These are phyloP conservation scores for Pseudoneurospora amorphoporcata DNA, from an alignment of 495 filamentous ascomycete species.

Conservation along the genomic window DNA sequence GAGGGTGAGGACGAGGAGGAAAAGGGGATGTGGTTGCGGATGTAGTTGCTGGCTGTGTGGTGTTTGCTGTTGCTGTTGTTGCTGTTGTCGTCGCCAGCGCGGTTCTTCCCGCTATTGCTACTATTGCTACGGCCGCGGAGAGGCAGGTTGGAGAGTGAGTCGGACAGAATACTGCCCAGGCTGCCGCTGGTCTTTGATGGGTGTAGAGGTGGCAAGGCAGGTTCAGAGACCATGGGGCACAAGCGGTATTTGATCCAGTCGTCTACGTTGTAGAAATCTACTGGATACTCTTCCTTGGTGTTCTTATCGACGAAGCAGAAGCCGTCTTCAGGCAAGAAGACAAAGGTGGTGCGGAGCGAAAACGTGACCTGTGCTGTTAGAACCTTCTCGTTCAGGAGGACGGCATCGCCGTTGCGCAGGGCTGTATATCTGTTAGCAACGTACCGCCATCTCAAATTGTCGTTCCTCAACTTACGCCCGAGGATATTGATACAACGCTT, in stretches of 20 bases:
- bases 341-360: constrained; percentile 75
- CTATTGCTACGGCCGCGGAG: constrained; percentile 19
- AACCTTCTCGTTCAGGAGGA: constrained; percentile 79
- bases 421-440: constrained; percentile 15
- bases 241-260: constrained; percentile 72
- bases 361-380: constrained; percentile 94
- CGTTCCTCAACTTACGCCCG: constrained; percentile 14
- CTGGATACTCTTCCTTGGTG: constrained; percentile 68
- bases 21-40: neutral
- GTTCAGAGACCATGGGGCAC: constrained; percentile 62
- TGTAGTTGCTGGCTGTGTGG: neutral
- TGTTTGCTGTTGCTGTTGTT: neutral
- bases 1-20: neutral
- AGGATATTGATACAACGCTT: constrained; percentile 84
- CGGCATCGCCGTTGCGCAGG: constrained; percentile 90
- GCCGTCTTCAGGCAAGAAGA: constrained; percentile 79
- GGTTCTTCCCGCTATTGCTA: constrained; percentile 17
- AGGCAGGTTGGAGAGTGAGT: constrained; percentile 16
- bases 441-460: too few species aligned
- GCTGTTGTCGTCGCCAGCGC: neutral
- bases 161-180: constrained; percentile 29
- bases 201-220: constrained; percentile 41
- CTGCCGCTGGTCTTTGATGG: constrained; percentile 20
- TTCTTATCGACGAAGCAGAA: constrained; percentile 78
- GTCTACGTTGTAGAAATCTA: constrained; percentile 76